Base-by-base conservation (phyloP, 169 alveolate genomes). In the Plasmodium yoelii region DNA sequence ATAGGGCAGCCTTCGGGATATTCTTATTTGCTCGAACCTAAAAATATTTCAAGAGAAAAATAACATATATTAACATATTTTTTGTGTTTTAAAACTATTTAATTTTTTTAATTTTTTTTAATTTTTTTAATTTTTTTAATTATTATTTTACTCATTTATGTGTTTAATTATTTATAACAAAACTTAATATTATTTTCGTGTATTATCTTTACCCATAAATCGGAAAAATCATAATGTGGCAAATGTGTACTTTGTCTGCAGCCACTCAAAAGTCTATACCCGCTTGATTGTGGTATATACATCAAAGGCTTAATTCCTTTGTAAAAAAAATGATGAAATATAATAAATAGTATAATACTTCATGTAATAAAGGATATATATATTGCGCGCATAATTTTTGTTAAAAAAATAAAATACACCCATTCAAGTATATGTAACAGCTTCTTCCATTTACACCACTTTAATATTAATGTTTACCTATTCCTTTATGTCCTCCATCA, bases 151-250 rank as follows among this genome's bases (percentile, higher is more conserved):
- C 46, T 61, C 42, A 34, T 34, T 34, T 34, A 34, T 28, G 1
- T 34, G 42, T 34, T 34, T 34, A 34, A 34, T 34, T 34, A 34
- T 34, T 34, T 34, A 34, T 34, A 34, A 34, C 6, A 34, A 34
- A 34, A 34, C 42, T 34, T 34, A 34, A 34, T 34, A 6, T 26
- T 55, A 26, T 24, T 39, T 13, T 80, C 24, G 34, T 24, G n/a
- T 53, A 1, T 26, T 42, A 8, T 47, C 86, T 94, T 95, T 46
- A 94, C 96, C 96, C 96, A 95, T 67, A 93, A 49, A 70, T 94
- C 96, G 2, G 95, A 55, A 55, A 94, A 94, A 69, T 91, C 95
- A 87, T 95, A 94, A 55, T 92, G 88, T 47, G 97, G 97, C 55
- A 93, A 59, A 22, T 59, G 89, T 10, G 61, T 64, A 51, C 95